Conservation (phyloP, 2,329 filamentous ascomycete genomes). For the Penicillium sp. region DNA sequence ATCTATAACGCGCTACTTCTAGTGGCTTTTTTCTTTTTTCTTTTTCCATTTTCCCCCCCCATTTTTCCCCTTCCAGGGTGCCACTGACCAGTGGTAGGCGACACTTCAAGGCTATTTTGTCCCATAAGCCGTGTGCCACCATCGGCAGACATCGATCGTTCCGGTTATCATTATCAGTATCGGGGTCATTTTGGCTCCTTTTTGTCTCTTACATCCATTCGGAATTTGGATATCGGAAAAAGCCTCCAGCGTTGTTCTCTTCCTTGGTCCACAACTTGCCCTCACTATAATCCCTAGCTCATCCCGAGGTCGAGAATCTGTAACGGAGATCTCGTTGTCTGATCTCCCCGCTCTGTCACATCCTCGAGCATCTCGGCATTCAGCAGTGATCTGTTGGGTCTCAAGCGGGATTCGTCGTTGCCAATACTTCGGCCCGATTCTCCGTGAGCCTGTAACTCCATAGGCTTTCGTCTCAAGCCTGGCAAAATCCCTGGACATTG, state of each 20-base stretch:
- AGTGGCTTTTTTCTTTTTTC: slow-evolving; percentile 8
- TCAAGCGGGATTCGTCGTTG: not conserved
- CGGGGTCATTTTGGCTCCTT: not conserved
- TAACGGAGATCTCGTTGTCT: slow-evolving; percentile 1
- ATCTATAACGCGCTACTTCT: slow-evolving; percentile 25
- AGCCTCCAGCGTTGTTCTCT: not conserved
- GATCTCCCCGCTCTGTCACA: not conserved
- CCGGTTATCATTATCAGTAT: slow-evolving; percentile 6
- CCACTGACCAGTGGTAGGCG: slow-evolving; percentile 23
- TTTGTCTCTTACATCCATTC: not conserved
- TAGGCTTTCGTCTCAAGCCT: slow-evolving; percentile 5
- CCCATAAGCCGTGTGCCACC: slow-evolving; percentile 19
- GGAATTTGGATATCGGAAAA: not conserved
- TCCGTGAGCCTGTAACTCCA: slow-evolving; percentile 13
- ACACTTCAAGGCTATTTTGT: slow-evolving; percentile 21
- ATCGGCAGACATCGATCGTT: slow-evolving; percentile 13
- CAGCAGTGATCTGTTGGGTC: not conserved
- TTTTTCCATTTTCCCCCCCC: too few relatives aligned
- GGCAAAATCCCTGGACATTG: slow-evolving; percentile 15
- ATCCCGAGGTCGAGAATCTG: not conserved
- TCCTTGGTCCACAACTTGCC: not conserved
- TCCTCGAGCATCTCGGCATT: not conserved
- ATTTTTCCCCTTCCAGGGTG: slow-evolving; percentile 14
- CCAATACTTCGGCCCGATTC: slow-evolving; percentile 9
- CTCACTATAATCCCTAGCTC: not conserved